phyloP scores from a whole-genome alignment of 371 early-diverging fungal genomes.

The Rhizopus arrhizus region DNA sequence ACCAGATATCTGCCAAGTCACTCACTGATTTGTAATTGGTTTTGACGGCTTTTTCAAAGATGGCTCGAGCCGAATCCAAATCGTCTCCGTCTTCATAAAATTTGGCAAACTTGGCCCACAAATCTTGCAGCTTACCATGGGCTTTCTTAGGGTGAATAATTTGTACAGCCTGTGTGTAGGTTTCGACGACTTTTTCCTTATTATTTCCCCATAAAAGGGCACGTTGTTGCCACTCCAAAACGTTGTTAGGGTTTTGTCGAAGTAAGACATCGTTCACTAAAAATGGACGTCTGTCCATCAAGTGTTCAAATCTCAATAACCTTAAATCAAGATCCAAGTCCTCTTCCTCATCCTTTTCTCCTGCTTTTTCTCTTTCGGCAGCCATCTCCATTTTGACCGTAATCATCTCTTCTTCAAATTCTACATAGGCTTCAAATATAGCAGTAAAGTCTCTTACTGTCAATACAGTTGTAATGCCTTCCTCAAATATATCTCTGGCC shows the following conservation, averaged over 20 bases:
- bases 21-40: slow-evolving; percentile 80
- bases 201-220: slow-evolving; percentile 71
- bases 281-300: slow-evolving; percentile 94
- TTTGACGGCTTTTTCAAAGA: slow-evolving; percentile 85
- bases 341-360: slow-evolving; percentile 54
- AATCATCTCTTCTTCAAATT: slow-evolving; percentile 85
- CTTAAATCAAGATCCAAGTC: slow-evolving; percentile 83
- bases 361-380: slow-evolving; percentile 57
- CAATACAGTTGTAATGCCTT: slow-evolving; percentile 80
- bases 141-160: slow-evolving; percentile 85
- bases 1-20: slow-evolving; percentile 92
- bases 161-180: slow-evolving; percentile 78
- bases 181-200: slow-evolving; percentile 64
- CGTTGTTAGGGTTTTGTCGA: slow-evolving; percentile 91
- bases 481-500: slow-evolving; percentile 92
- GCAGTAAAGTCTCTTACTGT: slow-evolving; percentile 95
- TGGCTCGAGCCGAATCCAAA: slow-evolving; percentile 67
- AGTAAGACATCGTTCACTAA: slow-evolving; percentile 92
- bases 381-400: slow-evolving; percentile 78
- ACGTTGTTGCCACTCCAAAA: slow-evolving; percentile 90
- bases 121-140: slow-evolving; percentile 71
- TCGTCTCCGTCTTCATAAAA: slow-evolving; percentile 75
- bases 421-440: slow-evolving; percentile 94
- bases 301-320: slow-evolving; percentile 81
- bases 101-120: slow-evolving; percentile 88